Conservation (phyloP, 352 stramenopile species). For the Globisporangium cederbergense region DNA sequence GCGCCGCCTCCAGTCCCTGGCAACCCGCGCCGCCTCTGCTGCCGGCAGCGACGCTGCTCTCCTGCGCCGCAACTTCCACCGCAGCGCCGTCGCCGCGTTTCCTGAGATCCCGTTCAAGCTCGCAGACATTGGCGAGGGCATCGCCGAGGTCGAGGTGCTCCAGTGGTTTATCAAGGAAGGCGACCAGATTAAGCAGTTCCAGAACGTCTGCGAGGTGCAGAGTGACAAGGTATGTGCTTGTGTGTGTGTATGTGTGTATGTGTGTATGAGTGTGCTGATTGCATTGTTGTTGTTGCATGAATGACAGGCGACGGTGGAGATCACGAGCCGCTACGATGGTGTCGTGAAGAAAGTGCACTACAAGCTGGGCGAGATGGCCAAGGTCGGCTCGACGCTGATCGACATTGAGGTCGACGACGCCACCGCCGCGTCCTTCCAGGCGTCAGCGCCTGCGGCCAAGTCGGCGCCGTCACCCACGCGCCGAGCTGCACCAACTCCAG, state of each 20-base stretch:
- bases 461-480: slow-evolving; percentile 13
- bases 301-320: slow-evolving; percentile 92
- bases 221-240: slow-evolving; percentile 87
- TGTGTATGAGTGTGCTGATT: background rate
- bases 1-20: slow-evolving; percentile 15
- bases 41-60: background rate
- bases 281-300: background rate
- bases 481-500: slow-evolving; percentile 14
- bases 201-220: slow-evolving; percentile 97
- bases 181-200: slow-evolving; percentile 93
- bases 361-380: slow-evolving; percentile 93
- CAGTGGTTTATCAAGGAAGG: slow-evolving; percentile 96
- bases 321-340: slow-evolving; percentile 97
- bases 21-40: background rate
- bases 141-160: slow-evolving; percentile 97
- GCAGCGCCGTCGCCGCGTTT: slow-evolving; percentile 32
- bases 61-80: slow-evolving; percentile 39
- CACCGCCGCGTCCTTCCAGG: slow-evolving; percentile 46
- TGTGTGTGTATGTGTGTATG: background rate
- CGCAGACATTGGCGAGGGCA: slow-evolving; percentile 98
- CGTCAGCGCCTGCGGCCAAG: slow-evolving; percentile 15
- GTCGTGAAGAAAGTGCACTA: slow-evolving; percentile 92
- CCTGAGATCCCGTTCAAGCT: slow-evolving; percentile 89
- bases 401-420: slow-evolving; percentile 89
- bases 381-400: slow-evolving; percentile 92